Conservation (phyloP, 2,329 filamentous ascomycete species). For the Fusarium metavorans region DNA sequence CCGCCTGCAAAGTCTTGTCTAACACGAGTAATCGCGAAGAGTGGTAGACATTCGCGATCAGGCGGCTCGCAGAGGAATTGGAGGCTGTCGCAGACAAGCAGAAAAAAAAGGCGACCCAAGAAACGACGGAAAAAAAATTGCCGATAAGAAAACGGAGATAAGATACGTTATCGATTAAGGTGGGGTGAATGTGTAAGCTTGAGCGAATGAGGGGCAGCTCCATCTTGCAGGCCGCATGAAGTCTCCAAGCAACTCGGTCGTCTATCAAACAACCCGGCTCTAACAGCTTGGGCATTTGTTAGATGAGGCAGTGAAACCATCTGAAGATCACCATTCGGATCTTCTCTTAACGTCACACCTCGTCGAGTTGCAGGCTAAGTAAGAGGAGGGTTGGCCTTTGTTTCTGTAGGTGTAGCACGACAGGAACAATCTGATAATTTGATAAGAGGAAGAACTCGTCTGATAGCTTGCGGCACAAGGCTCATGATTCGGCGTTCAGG, state of each 20-base stretch:
- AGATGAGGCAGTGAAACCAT: slow-evolving; percentile 7
- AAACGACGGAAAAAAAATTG: slow-evolving; percentile 44
- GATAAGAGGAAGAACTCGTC: slow-evolving; percentile 1
- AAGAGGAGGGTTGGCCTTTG: background rate
- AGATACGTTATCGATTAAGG: slow-evolving; percentile 43
- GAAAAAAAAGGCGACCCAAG: slow-evolving; percentile 39
- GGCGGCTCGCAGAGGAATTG: slow-evolving; percentile 42
- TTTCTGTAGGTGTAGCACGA: background rate
- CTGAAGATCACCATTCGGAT: background rate
- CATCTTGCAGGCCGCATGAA: background rate
- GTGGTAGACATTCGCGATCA: slow-evolving; percentile 27
- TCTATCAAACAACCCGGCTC: background rate
- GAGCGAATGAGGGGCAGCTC: slow-evolving; percentile 24
- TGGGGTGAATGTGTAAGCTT: slow-evolving; percentile 12
- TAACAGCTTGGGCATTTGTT: background rate
- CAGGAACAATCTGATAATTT: background rate
- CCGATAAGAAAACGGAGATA: slow-evolving; percentile 44
- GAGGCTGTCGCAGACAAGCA: slow-evolving; percentile 45
- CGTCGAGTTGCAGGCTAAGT: background rate
- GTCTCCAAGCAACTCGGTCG: background rate
- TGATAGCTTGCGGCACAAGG: slow-evolving; percentile 4
- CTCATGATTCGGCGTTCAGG: slow-evolving; percentile 5
- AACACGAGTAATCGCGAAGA: slow-evolving; percentile 12
- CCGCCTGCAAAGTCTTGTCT: slow-evolving; percentile 13
- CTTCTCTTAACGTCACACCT: background rate